These are phyloP conservation scores for Tardiomyces depauwii DNA, from an alignment of 1,139 yeast genomes.

Conservation along the genomic window DNA sequence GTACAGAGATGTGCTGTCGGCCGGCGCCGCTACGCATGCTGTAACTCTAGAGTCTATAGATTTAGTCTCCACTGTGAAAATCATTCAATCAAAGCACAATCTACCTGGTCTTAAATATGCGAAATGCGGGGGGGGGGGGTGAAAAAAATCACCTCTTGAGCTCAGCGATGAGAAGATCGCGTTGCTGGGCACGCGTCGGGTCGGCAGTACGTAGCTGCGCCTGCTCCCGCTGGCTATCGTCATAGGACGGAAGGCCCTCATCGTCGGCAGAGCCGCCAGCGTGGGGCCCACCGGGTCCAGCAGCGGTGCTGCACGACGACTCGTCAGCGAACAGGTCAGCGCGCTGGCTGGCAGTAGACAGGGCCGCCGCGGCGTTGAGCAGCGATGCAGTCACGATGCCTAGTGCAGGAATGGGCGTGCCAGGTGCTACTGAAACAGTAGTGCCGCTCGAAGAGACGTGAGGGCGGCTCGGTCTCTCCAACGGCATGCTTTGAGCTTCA, in stretches of 20 bases:
- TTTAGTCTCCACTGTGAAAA: too few relatives aligned
- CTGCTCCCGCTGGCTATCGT: conserved; percentile 10
- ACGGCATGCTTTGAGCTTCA: not conserved
- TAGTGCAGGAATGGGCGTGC: not conserved
- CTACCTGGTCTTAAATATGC: too few relatives aligned
- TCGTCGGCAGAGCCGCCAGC: conserved; percentile 3
- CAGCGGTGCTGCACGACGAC: conserved; percentile 2
- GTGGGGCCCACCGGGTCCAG: conserved; percentile 1
- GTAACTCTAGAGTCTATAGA: too few relatives aligned
- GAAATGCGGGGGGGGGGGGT: too few relatives aligned
- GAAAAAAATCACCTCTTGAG: not conserved
- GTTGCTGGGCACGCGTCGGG: conserved; percentile 2
- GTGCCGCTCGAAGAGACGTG: too few relatives aligned
- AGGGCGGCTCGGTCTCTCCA: too few relatives aligned
- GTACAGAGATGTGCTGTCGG: too few relatives aligned
- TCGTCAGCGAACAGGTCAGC: not conserved
- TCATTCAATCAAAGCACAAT: too few relatives aligned
- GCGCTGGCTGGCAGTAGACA: conserved; percentile 2
- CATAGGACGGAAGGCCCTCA: conserved; percentile 8
- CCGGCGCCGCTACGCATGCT: too few relatives aligned
- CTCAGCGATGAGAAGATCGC: conserved; percentile 2
- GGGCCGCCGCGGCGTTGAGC: conserved; percentile 7
- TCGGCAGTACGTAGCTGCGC: not conserved
- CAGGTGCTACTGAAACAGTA: too few relatives aligned
- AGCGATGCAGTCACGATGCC: conserved; percentile 8